Evolutionary conservation across 73 alveolate species (phyloP), one percentile per base, ranked within the genome.

Genomic region (Paramecium sexaurelia): DNA sequence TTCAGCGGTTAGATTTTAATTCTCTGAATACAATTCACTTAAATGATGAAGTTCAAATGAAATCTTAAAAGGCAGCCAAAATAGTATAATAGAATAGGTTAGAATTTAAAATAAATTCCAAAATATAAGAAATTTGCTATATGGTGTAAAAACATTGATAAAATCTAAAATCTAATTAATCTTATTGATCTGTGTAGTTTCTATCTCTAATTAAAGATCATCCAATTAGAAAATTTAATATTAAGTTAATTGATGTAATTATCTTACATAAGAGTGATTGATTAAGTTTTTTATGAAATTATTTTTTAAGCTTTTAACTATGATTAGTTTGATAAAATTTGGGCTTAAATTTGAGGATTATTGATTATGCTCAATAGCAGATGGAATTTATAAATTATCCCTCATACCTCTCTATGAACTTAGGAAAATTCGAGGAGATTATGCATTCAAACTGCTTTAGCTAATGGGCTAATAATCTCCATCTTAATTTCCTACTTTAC

Each of bases 31-130:
- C 7, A 78, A 43, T 0, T 78, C 90, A 0, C 71, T 47, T 10
- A 78, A 41, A 0, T 20, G 41, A 2, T 24, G 55, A 6, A 78
- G 6, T 39, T 78, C 19, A 11, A 78, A 78, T 7, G 90, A 78
- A 7, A 78, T 39, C 45, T 78, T 78, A 78, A 41, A 78, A 10
- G 90, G 90, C 39, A 78, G 32, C 90, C 90, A 78, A 78, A 78
- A 78, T 9, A 78, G 41, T 24, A 78, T 78, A n/a, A 78, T n/a
- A 17, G 41, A 1, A 22, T 78, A 78, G 8, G 39, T 78, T 24
- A 39, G 11, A 11, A 78, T 78, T 78, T 78, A 43, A 43, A 45
- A 41, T 0, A 78, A 17, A 20, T 32, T 47, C 90, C 90, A 78
- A 17, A 78, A 11, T 10, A 45, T 11, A 15, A 78, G 39, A 13